Conservation (phyloP, 2,329 filamentous ascomycete genomes). For the Ascochyta lentis region DNA sequence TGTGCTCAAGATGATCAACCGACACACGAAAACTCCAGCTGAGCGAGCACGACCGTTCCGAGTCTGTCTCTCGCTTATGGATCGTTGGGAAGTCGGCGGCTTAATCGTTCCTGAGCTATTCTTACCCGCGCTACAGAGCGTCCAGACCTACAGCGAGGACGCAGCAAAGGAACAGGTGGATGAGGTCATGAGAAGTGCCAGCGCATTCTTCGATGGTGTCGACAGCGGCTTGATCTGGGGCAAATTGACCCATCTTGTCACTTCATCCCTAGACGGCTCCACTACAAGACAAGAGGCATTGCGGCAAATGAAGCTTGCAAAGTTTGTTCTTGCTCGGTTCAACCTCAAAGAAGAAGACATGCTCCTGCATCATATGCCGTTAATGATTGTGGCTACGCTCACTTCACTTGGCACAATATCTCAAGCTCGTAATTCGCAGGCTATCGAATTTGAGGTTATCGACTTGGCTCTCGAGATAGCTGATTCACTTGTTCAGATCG, state of each 20-base stretch:
- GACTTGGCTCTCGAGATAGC: slow-evolving; percentile 45
- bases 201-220: slow-evolving; percentile 95
- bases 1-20: slow-evolving; percentile 76
- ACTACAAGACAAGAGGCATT: slow-evolving; percentile 49
- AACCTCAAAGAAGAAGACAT: slow-evolving; percentile 97
- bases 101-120: slow-evolving; percentile 89
- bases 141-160: slow-evolving; percentile 73
- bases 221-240: slow-evolving; percentile 93
- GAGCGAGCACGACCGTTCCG: slow-evolving; percentile 86
- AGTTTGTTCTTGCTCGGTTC: slow-evolving; percentile 85
- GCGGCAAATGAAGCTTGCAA: slow-evolving; percentile 73
- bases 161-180: slow-evolving; percentile 75
- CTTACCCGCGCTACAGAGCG: slow-evolving; percentile 80
- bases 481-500: slow-evolving; percentile 46
- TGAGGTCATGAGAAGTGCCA: slow-evolving; percentile 91
- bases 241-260: slow-evolving; percentile 74
- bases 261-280: slow-evolving; percentile 48
- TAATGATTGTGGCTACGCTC: slow-evolving; percentile 71
- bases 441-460: slow-evolving; percentile 25
- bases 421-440: slow-evolving; percentile 4
- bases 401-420: slow-evolving; percentile 52
- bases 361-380: slow-evolving; percentile 82
- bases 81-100: slow-evolving; percentile 95
- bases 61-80: slow-evolving; percentile 94
- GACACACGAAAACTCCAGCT: slow-evolving; percentile 59